Evolutionary conservation across 176 grass and related monocot genomes (phyloP).

Genomic region (bread wheat (Triticum aestivum)): IWGSC_CS_RefSeq_v2.1 NC_057806.1:475323821-475324320

Average conservation of each 20-base stretch:
- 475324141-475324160: constrained; percentile 28
- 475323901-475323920: constrained; percentile 17
- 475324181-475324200: constrained; percentile 95
- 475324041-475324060: constrained; percentile 18
- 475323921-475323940: constrained; percentile 13
- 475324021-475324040: background rate
- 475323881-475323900: background rate
- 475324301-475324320: constrained; percentile 7
- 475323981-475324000: constrained; percentile 32
- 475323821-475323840: constrained; percentile 15
- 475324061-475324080: constrained; percentile 13
- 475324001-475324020: constrained; percentile 23
- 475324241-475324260: constrained; percentile 82
- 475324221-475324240: constrained; percentile 72
- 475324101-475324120: constrained; percentile 41
- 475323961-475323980: background rate
- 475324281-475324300: background rate
- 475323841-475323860: constrained; percentile 16
- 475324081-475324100: constrained; percentile 14
- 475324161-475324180: constrained; percentile 56
- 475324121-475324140: constrained; percentile 28
- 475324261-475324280: constrained; percentile 44
- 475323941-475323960: background rate
- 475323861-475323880: constrained; percentile 3
- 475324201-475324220: constrained; percentile 73